A percentile compares a stretch with the other conserved stretches of the same genome.
Evolutionary conservation across 441 rosid species (phyloP).

Genomic region (Kokia cookei): DNA sequence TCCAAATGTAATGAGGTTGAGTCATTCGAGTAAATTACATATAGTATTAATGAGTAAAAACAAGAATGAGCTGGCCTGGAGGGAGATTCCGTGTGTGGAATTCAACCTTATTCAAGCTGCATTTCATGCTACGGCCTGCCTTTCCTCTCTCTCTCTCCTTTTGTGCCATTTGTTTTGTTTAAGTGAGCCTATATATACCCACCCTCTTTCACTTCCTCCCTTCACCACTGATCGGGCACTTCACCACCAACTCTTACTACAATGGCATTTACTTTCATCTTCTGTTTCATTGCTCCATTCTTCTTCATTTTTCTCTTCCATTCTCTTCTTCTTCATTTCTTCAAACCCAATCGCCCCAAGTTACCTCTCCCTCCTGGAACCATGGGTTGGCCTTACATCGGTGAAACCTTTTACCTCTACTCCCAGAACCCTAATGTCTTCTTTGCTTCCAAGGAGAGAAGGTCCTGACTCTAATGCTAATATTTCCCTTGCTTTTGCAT

Average conservation of each 20-base stretch:
- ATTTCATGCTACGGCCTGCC: slow-evolving; percentile 10
- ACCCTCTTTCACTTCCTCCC: neutral
- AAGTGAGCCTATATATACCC: slow-evolving; percentile 20
- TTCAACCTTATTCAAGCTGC: slow-evolving; percentile 35
- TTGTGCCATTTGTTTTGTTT: neutral
- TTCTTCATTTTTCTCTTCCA: slow-evolving; percentile 28
- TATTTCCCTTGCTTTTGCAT: no score
- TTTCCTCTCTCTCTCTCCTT: neutral
- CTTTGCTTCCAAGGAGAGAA: slow-evolving; percentile 68
- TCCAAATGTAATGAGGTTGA: no score
- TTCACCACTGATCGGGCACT: neutral
- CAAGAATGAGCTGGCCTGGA: slow-evolving; percentile 40
- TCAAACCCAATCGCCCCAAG: slow-evolving; percentile 11
- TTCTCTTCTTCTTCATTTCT: slow-evolving; percentile 24
- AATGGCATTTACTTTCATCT: slow-evolving; percentile 37
- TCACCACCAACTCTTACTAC: neutral
- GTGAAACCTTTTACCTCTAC: slow-evolving; percentile 90
- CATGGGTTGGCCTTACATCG: slow-evolving; percentile 86
- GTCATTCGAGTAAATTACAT: no score
- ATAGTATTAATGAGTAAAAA: neutral
- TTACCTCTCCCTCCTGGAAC: slow-evolving; percentile 91
- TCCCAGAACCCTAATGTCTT: slow-evolving; percentile 90
- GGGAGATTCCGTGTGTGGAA: slow-evolving; percentile 41
- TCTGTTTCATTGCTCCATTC: slow-evolving; percentile 21
- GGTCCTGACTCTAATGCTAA: slow-evolving; percentile 18